Conservation (phyloP, 2,329 filamentous ascomycete species). For the Aureobasidium leucospermi region DNA sequence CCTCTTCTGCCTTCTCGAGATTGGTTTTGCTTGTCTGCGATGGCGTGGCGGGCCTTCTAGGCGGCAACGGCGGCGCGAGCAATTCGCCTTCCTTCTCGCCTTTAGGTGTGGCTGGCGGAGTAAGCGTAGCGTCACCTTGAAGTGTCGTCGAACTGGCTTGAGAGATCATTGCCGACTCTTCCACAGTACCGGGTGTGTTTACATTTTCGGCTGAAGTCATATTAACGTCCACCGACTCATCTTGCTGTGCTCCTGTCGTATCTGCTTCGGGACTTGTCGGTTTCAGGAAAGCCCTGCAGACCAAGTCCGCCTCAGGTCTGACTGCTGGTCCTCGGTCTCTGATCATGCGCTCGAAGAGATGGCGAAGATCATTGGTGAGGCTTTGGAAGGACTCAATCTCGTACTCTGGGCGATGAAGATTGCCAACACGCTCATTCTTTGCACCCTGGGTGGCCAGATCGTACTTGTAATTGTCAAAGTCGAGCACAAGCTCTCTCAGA, state of each 20-base stretch:
- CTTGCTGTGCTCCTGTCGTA: background rate
- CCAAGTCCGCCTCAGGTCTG: slow-evolving; percentile 28
- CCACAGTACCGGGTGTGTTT: slow-evolving; percentile 18
- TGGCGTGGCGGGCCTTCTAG: slow-evolving; percentile 36
- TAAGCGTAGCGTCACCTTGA: slow-evolving; percentile 18
- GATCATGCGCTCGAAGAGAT: slow-evolving; percentile 32
- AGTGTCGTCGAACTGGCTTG: slow-evolving; percentile 6
- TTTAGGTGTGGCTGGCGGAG: slow-evolving; percentile 31
- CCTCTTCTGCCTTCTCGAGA: slow-evolving; percentile 48
- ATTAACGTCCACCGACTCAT: slow-evolving; percentile 4
- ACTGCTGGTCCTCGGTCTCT: slow-evolving; percentile 23
- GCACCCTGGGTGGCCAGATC: slow-evolving; percentile 58
- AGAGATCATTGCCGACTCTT: background rate
- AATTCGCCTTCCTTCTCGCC: slow-evolving; percentile 25
- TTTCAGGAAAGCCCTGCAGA: slow-evolving; percentile 28
- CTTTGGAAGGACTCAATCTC: slow-evolving; percentile 30
- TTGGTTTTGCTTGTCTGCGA: slow-evolving; percentile 20
- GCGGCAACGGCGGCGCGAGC: slow-evolving; percentile 49
- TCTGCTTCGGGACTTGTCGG: background rate
- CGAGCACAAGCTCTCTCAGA: slow-evolving; percentile 70
- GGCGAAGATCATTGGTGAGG: slow-evolving; percentile 27
- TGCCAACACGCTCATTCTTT: slow-evolving; percentile 65
- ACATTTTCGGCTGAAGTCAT: slow-evolving; percentile 3
- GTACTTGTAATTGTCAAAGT: slow-evolving; percentile 65
- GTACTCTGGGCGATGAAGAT: slow-evolving; percentile 47